Percentiles rank a stretch among this genome's conserved stretches.
These are phyloP conservation scores for Botryosphaeria agaves DNA, from an alignment of 2,329 filamentous ascomycete species.

Conservation along the genomic window DNA sequence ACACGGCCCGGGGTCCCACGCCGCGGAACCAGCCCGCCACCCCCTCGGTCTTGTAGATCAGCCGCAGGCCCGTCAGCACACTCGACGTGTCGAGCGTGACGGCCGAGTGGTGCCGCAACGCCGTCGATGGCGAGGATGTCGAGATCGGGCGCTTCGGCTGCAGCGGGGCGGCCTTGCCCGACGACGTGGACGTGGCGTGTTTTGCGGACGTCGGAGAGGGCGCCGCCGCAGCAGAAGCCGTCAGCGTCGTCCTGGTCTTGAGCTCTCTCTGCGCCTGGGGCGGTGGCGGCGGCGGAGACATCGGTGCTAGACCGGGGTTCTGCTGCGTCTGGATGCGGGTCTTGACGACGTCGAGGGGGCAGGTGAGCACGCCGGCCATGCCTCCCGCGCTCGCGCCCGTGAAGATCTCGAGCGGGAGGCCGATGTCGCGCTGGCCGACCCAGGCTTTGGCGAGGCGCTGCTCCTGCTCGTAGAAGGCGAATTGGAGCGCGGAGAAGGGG, in stretches of 20 bases:
- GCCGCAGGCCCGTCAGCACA: conserved; percentile 61
- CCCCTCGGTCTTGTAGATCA: conserved; percentile 86
- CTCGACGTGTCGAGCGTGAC: conserved; percentile 77
- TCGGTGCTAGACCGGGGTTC: conserved; percentile 25
- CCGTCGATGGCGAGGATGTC: conserved; percentile 75
- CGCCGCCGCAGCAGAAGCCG: not conserved
- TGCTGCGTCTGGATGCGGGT: conserved; percentile 91
- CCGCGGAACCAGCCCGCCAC: conserved; percentile 84
- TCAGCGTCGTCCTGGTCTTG: not conserved
- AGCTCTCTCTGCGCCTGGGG: not conserved
- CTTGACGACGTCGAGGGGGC: conserved; percentile 93
- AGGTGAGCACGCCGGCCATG: conserved; percentile 84
- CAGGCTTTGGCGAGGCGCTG: conserved; percentile 65
- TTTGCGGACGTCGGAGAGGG: conserved; percentile 1
- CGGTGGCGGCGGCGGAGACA: conserved; percentile 15
- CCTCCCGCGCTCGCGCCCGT: conserved; percentile 84
- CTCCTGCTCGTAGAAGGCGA: conserved; percentile 96
- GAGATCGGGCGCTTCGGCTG: conserved; percentile 59
- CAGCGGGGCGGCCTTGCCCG: conserved; percentile 8
- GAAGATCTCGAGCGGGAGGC: conserved; percentile 65
- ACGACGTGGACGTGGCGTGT: conserved; percentile 3
- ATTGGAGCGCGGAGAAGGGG: conserved; percentile 90
- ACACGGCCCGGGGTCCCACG: conserved; percentile 80
- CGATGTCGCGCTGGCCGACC: conserved; percentile 69
- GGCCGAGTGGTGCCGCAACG: conserved; percentile 61